These are phyloP conservation scores for Mortierella sp. DNA, from an alignment of 371 early-diverging fungal species.

Conservation along the genomic window DNA sequence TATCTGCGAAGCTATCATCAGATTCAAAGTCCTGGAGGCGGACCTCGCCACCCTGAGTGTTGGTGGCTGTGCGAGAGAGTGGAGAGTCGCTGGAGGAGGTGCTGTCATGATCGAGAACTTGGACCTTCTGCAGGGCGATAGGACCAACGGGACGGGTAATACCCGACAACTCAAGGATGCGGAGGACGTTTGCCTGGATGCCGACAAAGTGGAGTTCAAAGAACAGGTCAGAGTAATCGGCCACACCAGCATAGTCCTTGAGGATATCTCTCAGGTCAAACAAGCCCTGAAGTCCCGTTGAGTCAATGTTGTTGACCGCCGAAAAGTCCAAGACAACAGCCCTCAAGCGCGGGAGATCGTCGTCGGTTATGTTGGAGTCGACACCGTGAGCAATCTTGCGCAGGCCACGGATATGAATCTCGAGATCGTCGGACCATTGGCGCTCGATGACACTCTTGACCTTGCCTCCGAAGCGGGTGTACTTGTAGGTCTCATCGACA, in stretches of 20 bases:
- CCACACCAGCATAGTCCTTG: constrained; percentile 63
- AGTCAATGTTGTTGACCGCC: constrained; percentile 84
- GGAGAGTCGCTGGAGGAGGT: background rate
- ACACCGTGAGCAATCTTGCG: constrained; percentile 43
- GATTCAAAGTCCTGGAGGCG: background rate
- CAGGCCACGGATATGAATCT: constrained; percentile 37
- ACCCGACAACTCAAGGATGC: constrained; percentile 57
- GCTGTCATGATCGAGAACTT: constrained; percentile 29
- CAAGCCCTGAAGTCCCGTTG: constrained; percentile 83
- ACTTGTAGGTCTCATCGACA: constrained; percentile 59
- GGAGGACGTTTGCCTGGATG: constrained; percentile 51
- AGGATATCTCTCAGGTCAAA: constrained; percentile 70
- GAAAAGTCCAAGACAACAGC: constrained; percentile 87
- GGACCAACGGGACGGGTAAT: constrained; percentile 57
- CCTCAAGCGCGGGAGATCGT: constrained; percentile 67
- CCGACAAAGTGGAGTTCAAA: constrained; percentile 60
- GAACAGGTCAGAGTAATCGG: constrained; percentile 29
- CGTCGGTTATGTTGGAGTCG: constrained; percentile 44
- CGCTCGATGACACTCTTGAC: constrained; percentile 32
- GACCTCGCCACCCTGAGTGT: constrained; percentile 3
- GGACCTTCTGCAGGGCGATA: constrained; percentile 35
- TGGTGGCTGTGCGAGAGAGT: background rate
- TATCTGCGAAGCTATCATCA: background rate
- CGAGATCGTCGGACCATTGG: constrained; percentile 50
- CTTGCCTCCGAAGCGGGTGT: constrained; percentile 49